Conservation (phyloP, 225 moss, liverwort and hornwort species). For the Straminergon stramineum region DNA sequence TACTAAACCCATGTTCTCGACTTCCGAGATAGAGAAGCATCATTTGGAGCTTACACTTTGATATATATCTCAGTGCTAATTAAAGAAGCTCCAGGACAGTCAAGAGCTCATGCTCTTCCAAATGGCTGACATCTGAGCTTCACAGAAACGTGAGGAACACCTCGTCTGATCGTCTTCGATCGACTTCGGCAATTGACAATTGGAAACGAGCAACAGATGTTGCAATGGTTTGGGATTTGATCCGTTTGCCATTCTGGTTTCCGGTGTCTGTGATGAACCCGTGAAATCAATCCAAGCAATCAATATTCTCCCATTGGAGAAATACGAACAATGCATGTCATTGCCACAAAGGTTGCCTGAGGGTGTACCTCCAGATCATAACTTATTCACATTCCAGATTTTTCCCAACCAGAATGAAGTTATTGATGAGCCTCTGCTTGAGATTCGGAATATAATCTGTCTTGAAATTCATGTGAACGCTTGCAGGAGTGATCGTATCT, state of each 20-base stretch:
- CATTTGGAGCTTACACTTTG: background rate
- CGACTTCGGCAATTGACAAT: background rate
- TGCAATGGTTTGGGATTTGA: background rate
- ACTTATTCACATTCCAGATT: no score
- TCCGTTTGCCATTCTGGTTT: background rate
- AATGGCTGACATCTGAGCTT: background rate
- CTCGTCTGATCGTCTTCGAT: background rate
- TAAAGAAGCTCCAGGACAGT: background rate
- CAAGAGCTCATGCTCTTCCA: background rate
- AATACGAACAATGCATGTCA: background rate
- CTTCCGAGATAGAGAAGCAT: background rate
- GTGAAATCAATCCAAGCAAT: background rate
- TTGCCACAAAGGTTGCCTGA: background rate
- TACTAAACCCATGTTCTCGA: background rate
- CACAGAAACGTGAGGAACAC: background rate
- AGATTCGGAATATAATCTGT: no score
- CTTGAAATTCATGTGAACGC: no score
- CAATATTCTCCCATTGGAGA: background rate
- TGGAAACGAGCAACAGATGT: background rate
- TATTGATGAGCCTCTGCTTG: no score
- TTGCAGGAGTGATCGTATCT: no score
- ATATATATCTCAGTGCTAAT: background rate
- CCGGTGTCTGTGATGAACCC: background rate
- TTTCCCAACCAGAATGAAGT: no score
- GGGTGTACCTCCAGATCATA: background rate